A percentile compares a stretch with the other conserved stretches of the same genome.
These are phyloP conservation scores for Hordeum marinum DNA, from an alignment of 176 grass and related monocot species.

Conservation along the genomic window DNA sequence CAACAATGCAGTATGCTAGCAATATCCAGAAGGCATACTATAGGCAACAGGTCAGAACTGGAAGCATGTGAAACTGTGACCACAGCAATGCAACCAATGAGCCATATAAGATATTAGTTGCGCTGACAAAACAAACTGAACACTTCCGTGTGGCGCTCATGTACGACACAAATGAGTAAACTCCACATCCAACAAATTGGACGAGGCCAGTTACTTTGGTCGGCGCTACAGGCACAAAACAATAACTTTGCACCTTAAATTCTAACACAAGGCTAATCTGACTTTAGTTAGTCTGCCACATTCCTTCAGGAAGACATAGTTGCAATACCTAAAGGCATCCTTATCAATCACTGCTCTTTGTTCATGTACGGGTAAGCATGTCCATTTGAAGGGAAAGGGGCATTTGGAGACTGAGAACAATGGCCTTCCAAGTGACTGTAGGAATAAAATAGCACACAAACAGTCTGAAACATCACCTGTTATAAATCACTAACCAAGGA, in stretches of 20 bases:
- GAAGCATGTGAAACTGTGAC: neutral
- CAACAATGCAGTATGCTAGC: slow-evolving; percentile 1
- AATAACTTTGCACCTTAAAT: slow-evolving; percentile 3
- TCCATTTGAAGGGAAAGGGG: slow-evolving; percentile 21
- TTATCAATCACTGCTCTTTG: slow-evolving; percentile 4
- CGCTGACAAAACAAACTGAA: slow-evolving; percentile 9
- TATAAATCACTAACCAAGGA: slow-evolving; percentile 15
- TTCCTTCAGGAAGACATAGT: slow-evolving; percentile 14
- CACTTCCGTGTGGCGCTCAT: neutral
- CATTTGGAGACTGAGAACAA: neutral
- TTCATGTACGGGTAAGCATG: slow-evolving; percentile 11
- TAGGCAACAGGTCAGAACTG: slow-evolving; percentile 22
- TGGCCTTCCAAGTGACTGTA: slow-evolving; percentile 24
- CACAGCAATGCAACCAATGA: neutral
- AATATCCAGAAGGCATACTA: slow-evolving; percentile 13
- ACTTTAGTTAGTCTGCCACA: slow-evolving; percentile 20
- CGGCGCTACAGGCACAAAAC: neutral
- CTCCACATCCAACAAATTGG: slow-evolving; percentile 29
- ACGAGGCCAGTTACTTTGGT: neutral
- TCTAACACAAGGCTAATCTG: slow-evolving; percentile 8
- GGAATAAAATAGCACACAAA: neutral
- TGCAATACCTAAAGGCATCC: slow-evolving; percentile 17
- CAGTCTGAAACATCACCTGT: slow-evolving; percentile 17
- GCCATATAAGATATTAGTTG: neutral
- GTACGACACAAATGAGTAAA: slow-evolving; percentile 14